Evolutionary conservation across 208 protist species (phyloP), one percentile per base, ranked within the genome.

Genomic region (Leishmania lainsoni): DNA sequence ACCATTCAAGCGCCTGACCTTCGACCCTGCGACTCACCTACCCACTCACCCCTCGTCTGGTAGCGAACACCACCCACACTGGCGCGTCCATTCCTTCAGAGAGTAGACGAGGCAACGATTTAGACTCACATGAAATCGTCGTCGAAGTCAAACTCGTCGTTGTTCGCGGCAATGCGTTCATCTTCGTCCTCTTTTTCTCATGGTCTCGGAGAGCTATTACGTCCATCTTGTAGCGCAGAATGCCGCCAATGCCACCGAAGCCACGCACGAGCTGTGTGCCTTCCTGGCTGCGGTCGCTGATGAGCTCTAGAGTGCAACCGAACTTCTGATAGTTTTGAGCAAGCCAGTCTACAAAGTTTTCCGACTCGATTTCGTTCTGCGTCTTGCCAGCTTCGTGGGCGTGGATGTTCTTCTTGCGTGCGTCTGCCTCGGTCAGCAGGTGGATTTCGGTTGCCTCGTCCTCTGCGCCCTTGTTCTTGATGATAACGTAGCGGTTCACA

Each of bases 281-380:
- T 86, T 99, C 99, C 84, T 99, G 98, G 54, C 97, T 99, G 63
- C 87, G 97, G 86, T 98, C 92, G 65, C 94, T 98, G 45, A 99
- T 91, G 68, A 99, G 95, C 90, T 98, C 98, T 45, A 99, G 91
- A n/a, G 85, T 93, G 90, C 92, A 97, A 68, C 99, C 99, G 78
- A 99, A 99, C 58, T 98, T 97, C 65, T 98, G 97, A 92, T 99
- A 99, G 89, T 99, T 99, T 45, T 98, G 86, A 14, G 99, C 96
- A 35, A 99, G 89, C 99, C 99, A 99, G 86, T 99, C 99, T 26
- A 99, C 91, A 59, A 99, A 93, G 81, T 93, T 85, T 68, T 99
- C 90, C 65, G 80, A 81, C 51, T 96, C 93, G 58, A 99, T 91
- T 59, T 99, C 99, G 78, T 90, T 93, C 79, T 95, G 91, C 79